Conservation (phyloP, 441 rosid species). For the Populus trichocarpa region DNA sequence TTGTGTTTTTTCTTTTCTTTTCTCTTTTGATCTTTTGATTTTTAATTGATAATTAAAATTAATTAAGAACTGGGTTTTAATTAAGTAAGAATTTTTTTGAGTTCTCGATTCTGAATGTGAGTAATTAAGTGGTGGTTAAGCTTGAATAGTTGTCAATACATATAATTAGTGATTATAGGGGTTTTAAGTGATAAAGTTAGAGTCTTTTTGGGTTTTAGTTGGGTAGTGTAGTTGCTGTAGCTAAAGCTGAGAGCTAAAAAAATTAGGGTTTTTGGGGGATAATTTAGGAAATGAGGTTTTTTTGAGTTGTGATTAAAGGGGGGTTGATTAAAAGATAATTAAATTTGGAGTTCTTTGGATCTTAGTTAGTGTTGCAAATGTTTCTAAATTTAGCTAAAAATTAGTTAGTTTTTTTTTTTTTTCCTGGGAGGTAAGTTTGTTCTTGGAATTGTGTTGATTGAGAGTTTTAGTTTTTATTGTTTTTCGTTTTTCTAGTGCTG, state of each 20-base stretch:
- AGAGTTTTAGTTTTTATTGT: not conserved
- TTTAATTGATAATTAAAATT: slow-evolving; percentile 6
- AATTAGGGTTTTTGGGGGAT: not conserved
- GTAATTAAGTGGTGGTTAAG: slow-evolving; percentile 20
- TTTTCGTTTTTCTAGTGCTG: slow-evolving; percentile 15
- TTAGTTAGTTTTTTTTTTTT: slow-evolving; percentile 25
- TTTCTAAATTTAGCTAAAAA: slow-evolving; percentile 7
- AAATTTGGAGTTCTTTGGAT: slow-evolving; percentile 11
- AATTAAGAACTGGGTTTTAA: slow-evolving; percentile 17
- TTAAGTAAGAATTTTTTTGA: slow-evolving; percentile 21
- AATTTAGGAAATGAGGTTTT: not conserved
- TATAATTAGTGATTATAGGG: not conserved
- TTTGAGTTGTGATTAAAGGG: not conserved
- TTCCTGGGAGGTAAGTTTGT: not conserved
- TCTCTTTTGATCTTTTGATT: slow-evolving; percentile 23
- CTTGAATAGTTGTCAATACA: slow-evolving; percentile 13
- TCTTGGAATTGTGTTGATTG: slow-evolving; percentile 1
- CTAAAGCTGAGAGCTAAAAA: not conserved
- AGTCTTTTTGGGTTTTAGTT: not conserved
- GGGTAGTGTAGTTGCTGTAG: not conserved
- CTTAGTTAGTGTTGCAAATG: not conserved
- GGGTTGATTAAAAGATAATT: not conserved
- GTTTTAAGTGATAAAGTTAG: not conserved
- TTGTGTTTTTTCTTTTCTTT: not conserved
- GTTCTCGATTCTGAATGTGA: slow-evolving; percentile 12